A percentile compares a stretch with the other conserved stretches of the same genome.
Evolutionary conservation across 2,329 filamentous ascomycete genomes (phyloP).

Genomic region (Sphaerulina populicola): DNA sequence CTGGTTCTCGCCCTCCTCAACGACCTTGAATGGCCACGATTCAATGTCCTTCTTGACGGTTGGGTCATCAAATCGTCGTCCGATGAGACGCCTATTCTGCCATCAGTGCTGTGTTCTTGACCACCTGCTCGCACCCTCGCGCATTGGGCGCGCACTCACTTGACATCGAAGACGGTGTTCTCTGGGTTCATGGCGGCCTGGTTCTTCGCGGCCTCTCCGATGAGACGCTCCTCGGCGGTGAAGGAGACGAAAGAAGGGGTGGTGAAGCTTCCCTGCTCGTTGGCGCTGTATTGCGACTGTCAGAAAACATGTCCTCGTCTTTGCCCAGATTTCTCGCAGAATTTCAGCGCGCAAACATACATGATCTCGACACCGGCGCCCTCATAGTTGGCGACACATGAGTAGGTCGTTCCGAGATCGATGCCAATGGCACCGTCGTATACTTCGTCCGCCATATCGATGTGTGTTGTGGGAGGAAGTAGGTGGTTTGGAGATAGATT

Average conservation of each 20-base stretch:
- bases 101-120: conserved; percentile 27
- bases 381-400: conserved; percentile 98
- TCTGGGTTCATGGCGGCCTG: conserved; percentile 98
- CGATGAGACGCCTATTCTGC: conserved; percentile 76
- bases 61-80: conserved; percentile 87
- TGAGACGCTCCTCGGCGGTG: conserved; percentile 96
- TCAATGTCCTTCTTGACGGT: conserved; percentile 98
- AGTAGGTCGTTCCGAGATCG: conserved; percentile 99
- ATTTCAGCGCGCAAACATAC: conserved; percentile 33
- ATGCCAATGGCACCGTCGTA: conserved; percentile 99
- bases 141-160: conserved; percentile 37
- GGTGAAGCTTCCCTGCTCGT: conserved; percentile 98
- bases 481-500: conserved; percentile 4
- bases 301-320: conserved; percentile 4
- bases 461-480: conserved; percentile 11
- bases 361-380: conserved; percentile 98
- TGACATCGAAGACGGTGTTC: conserved; percentile 99
- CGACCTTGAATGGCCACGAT: conserved; percentile 98
- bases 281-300: conserved; percentile 50
- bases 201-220: conserved; percentile 99
- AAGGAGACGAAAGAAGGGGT: conserved; percentile 99
- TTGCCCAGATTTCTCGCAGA: conserved; percentile 5
- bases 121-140: neutral
- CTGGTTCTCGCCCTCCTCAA: conserved; percentile 70
- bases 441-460: conserved; percentile 88